phyloP scores from a whole-genome alignment of 2,329 filamentous ascomycete species.

The Ciborinia camelliae region DNA sequence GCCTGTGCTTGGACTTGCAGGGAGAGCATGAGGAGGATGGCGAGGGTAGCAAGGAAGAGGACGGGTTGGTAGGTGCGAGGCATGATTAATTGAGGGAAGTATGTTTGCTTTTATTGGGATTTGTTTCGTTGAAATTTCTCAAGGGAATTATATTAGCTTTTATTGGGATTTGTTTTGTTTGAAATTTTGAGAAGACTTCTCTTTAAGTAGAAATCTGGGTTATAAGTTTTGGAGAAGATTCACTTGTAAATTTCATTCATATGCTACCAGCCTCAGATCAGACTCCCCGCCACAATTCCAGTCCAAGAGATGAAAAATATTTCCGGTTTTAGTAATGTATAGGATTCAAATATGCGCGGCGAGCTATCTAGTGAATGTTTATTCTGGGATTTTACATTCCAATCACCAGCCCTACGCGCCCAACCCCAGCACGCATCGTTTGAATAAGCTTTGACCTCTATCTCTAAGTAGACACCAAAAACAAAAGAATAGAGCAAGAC shows the following conservation, averaged over 20 bases:
- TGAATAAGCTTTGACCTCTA: not conserved
- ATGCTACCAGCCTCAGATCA: not conserved
- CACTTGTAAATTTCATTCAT: not conserved
- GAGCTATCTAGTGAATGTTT: not conserved
- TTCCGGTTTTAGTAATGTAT: not conserved
- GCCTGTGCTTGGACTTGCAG: constrained; percentile 7
- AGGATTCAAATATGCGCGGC: constrained; percentile 8
- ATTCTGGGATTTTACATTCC: not conserved
- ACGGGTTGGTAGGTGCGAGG: not conserved
- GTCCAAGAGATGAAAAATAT: not conserved
- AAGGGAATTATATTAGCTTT: no score
- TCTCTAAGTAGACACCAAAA: not conserved
- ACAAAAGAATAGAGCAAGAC: not conserved
- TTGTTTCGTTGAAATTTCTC: not conserved
- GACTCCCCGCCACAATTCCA: constrained; percentile 4
- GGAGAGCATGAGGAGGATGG: constrained; percentile 1
- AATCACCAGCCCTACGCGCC: not conserved
- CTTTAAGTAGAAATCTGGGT: not conserved
- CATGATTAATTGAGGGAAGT: not conserved
- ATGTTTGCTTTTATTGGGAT: not conserved
- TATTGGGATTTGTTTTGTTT: not conserved
- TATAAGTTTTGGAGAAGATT: not conserved
- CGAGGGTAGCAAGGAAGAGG: not conserved
- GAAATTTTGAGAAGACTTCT: not conserved
- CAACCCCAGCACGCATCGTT: not conserved